Evolutionary conservation across 2,329 filamentous ascomycete species (phyloP).

Genomic region (Verticillium nubilum): DNA sequence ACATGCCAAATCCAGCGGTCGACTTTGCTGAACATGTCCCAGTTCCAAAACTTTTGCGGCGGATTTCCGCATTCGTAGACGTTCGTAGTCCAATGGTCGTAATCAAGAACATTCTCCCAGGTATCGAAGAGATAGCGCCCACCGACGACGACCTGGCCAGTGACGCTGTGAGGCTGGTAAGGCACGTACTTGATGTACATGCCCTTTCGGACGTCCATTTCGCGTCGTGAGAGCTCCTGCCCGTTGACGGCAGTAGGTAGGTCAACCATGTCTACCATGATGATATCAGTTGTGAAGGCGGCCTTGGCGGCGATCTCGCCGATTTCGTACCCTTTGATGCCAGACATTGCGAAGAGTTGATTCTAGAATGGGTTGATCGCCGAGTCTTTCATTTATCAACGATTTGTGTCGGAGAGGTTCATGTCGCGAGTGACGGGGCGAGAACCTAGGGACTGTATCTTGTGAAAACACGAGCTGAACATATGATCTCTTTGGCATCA

Average conservation of each 20-base stretch:
- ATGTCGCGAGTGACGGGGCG: too few relatives aligned
- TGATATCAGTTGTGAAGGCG: not conserved
- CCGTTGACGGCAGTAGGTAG: not conserved
- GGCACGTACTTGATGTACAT: conserved; percentile 12
- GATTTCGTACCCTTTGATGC: not conserved
- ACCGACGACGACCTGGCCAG: conserved; percentile 8
- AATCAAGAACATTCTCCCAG: conserved; percentile 9
- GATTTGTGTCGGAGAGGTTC: too few relatives aligned
- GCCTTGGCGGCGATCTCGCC: not conserved
- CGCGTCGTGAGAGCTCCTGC: not conserved
- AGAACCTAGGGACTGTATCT: too few relatives aligned
- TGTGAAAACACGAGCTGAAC: too few relatives aligned
- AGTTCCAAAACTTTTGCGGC: conserved; percentile 4
- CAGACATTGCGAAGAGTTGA: not conserved
- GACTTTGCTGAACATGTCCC: conserved; percentile 3
- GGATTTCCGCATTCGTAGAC: conserved; percentile 7
- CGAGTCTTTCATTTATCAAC: too few relatives aligned
- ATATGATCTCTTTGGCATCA: too few relatives aligned
- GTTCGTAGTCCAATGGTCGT: conserved; percentile 7
- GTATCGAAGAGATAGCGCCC: conserved; percentile 11
- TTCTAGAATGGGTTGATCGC: too few relatives aligned
- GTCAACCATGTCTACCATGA: not conserved
- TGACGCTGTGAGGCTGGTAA: conserved; percentile 7
- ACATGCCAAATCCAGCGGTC: conserved; percentile 7
- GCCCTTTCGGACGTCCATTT: conserved; percentile 9